Conservation (phyloP, 106 monocot genomes). For the Agapanthus africanus region DNA sequence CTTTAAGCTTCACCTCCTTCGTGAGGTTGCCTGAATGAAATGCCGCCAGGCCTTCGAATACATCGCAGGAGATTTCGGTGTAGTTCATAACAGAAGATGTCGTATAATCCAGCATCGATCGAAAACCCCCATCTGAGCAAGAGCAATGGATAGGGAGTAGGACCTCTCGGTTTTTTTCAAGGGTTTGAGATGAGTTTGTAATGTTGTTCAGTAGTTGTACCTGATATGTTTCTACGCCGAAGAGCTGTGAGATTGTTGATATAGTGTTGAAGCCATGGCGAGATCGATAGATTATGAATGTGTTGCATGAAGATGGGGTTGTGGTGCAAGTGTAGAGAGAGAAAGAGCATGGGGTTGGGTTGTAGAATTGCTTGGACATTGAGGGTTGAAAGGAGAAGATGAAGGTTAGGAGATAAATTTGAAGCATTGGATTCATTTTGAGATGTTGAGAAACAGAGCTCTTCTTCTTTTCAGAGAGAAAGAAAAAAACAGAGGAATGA, state of each 20-base stretch:
- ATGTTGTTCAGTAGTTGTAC: constrained; percentile 17
- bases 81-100: not conserved
- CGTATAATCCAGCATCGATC: constrained; percentile 1
- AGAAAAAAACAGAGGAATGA: not conserved
- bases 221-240: not conserved
- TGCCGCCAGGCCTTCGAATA: constrained; percentile 18
- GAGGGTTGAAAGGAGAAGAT: not conserved
- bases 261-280: constrained; percentile 12
- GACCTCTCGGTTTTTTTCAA: constrained; percentile 15
- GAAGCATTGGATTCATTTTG: not conserved
- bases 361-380: constrained; percentile 13
- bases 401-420: not conserved
- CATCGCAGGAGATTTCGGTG: constrained; percentile 13
- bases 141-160: constrained; percentile 17
- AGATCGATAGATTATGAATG: constrained; percentile 26
- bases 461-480: not conserved
- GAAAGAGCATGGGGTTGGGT: constrained; percentile 1
- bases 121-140: constrained; percentile 15
- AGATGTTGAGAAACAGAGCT: not conserved
- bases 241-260: constrained; percentile 15
- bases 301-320: constrained; percentile 6
- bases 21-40: not conserved
- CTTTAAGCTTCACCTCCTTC: not conserved
- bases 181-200: constrained; percentile 6
- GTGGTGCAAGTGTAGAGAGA: constrained; percentile 8